These are phyloP conservation scores for Boletus tylopilopsis DNA, from an alignment of 768 basidiomycete species.

Conservation along the genomic window DNA sequence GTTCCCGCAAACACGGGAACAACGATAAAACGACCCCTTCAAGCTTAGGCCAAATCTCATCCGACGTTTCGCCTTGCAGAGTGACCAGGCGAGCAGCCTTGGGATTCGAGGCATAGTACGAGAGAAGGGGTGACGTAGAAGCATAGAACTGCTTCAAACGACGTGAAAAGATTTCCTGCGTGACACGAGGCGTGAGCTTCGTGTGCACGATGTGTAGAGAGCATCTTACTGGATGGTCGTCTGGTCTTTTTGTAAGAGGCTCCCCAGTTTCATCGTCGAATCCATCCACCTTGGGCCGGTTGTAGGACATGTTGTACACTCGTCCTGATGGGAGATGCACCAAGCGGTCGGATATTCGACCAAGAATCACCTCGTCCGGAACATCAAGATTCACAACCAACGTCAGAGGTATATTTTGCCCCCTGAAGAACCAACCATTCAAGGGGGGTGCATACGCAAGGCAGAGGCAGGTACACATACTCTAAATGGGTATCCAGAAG, in stretches of 20 bases:
- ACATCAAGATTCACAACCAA: slow-evolving; percentile 86
- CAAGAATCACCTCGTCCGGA: slow-evolving; percentile 80
- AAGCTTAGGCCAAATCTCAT: slow-evolving; percentile 88
- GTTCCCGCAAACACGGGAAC: slow-evolving; percentile 59
- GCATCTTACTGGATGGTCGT: slow-evolving; percentile 80
- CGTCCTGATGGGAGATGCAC: slow-evolving; percentile 84
- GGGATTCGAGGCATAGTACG: slow-evolving; percentile 52
- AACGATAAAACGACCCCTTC: slow-evolving; percentile 54
- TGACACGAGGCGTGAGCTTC: slow-evolving; percentile 2
- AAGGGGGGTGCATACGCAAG: not conserved
- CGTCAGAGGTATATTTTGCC: slow-evolving; percentile 62
- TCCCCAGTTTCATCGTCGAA: slow-evolving; percentile 87
- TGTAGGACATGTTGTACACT: slow-evolving; percentile 88
- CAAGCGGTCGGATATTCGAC: slow-evolving; percentile 88
- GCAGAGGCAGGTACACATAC: slow-evolving; percentile 35
- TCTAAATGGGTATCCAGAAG: slow-evolving; percentile 73
- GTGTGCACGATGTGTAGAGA: not conserved
- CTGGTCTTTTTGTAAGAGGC: slow-evolving; percentile 79
- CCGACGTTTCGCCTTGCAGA: slow-evolving; percentile 70
- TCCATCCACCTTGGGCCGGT: slow-evolving; percentile 74
- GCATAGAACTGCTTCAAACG: slow-evolving; percentile 75
- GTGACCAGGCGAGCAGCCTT: slow-evolving; percentile 48
- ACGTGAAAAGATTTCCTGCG: slow-evolving; percentile 72
- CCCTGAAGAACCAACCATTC: slow-evolving; percentile 38
- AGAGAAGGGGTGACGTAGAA: slow-evolving; percentile 76